phyloP scores from a whole-genome alignment of 2,329 filamentous ascomycete species.

The Penicillium sp. region DNA sequence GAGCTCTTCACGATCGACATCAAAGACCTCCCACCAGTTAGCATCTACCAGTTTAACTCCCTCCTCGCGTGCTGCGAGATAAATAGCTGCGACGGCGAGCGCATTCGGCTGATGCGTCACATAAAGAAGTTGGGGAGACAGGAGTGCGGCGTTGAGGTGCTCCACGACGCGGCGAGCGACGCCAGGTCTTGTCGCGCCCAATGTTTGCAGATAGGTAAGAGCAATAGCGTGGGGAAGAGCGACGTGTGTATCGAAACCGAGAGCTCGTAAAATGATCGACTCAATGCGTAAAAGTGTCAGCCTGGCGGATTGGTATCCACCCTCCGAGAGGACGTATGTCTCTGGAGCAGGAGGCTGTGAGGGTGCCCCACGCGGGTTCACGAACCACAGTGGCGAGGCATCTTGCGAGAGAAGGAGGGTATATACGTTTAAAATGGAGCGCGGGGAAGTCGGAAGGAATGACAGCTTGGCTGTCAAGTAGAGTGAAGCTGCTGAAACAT shows the following conservation, averaged over 20 bases:
- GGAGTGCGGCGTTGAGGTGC: conserved; percentile 80
- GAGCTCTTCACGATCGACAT: conserved; percentile 89
- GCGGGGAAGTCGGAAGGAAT: conserved; percentile 70
- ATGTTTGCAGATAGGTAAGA: conserved; percentile 87
- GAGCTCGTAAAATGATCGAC: conserved; percentile 69
- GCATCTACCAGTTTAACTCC: conserved; percentile 76
- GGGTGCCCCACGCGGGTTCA: conserved; percentile 29
- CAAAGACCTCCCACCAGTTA: conserved; percentile 98
- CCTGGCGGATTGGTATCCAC: conserved; percentile 66
- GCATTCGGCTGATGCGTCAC: conserved; percentile 86
- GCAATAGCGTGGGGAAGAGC: conserved; percentile 82
- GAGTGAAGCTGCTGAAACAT: conserved; percentile 76
- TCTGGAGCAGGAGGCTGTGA: conserved; percentile 45
- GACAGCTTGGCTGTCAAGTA: conserved; percentile 84
- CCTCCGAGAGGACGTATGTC: conserved; percentile 71
- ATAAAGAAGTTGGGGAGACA: conserved; percentile 87
- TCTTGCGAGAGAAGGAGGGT: conserved; percentile 69
- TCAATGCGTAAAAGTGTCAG: conserved; percentile 71
- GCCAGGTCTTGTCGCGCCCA: conserved; percentile 64
- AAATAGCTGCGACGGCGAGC: conserved; percentile 84
- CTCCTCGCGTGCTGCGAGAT: conserved; percentile 78
- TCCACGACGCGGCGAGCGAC: conserved; percentile 68
- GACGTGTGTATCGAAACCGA: conserved; percentile 83
- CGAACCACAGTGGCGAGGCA: conserved; percentile 54
- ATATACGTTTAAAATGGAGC: conserved; percentile 83